Evolutionary conservation across 1,284 basidiomycete species (phyloP).

Genomic region (Schizopora paradoxa): DNA sequence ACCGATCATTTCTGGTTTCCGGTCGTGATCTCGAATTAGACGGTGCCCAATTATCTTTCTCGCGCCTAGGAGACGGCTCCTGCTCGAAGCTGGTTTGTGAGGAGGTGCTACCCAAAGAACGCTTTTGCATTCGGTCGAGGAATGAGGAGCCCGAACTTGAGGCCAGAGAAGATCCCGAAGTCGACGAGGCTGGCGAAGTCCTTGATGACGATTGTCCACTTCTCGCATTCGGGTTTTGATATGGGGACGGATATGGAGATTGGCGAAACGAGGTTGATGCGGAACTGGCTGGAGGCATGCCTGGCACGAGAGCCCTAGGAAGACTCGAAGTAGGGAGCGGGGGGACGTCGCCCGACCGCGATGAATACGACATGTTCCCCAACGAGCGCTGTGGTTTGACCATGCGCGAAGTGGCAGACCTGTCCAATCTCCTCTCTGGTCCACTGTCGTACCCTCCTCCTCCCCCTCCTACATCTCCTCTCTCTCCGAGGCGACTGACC

Average conservation of each 20-base stretch:
- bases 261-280: slow-evolving; percentile 4
- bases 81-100: slow-evolving; percentile 14
- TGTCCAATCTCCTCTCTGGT: slow-evolving; percentile 4
- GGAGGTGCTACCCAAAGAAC: slow-evolving; percentile 5
- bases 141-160: slow-evolving; percentile 24
- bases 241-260: slow-evolving; percentile 5
- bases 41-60: no score
- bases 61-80: no score
- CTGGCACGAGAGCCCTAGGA: no score
- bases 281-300: slow-evolving; percentile 15
- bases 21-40: no score
- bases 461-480: not conserved
- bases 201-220: slow-evolving; percentile 14
- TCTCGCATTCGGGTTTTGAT: slow-evolving; percentile 11
- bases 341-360: slow-evolving; percentile 13
- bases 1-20: no score
- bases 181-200: slow-evolving; percentile 18
- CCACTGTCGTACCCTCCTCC: slow-evolving; percentile 3
- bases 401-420: slow-evolving; percentile 16
- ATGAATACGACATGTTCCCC: slow-evolving; percentile 20
- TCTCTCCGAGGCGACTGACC: slow-evolving; percentile 11
- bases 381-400: slow-evolving; percentile 28
- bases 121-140: slow-evolving; percentile 23
- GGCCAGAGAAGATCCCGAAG: slow-evolving; percentile 25
- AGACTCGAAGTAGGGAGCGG: no score